Base-by-base conservation (phyloP, 257 asterid genomes). In the Lycium barbarum region DNA sequence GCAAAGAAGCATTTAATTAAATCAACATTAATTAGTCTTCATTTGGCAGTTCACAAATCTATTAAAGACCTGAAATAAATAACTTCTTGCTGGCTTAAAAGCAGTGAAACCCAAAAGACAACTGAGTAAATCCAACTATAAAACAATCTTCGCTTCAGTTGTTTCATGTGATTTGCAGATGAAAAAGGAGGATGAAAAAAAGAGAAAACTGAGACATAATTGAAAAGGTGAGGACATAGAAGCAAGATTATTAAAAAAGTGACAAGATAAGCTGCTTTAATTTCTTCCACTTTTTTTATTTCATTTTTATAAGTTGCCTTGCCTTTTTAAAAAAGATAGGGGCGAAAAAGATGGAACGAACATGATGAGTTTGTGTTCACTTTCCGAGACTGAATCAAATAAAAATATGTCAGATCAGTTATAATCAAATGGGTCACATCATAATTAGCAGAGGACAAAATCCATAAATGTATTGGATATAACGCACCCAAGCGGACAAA, bases 401-500 rank as follows among this genome's bases (percentile, higher is more conserved):
- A n/a, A 40, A 0, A 81, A 80, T 36, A 80, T 81, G 74, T 61
- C 43, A 61, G 22, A 81, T 81, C 40, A 81, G 84, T 33, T 65
- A 43, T 17, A 61, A 81, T 49, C 11, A 66, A 82, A 66, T 12
- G 66, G 66, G 36, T 82, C 79, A 81, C 57, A 36, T 66, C 84
- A 47, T 22, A 47, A 63, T 49, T 49, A 22, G 79, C 58, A 62
- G 14, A 66, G 79, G 51, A 63, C 51, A 26, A 82, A 65, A 45
- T 82, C 79, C 53, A 47, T 26, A 66, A 82, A 55, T 53, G 49
- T 33, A 15, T 65, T 82, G 85, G 78, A 35, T 66, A 43, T 4
- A 43, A 12, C 61, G 85, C 72, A 82, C 74, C 49, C 80, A 17
- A 66, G 2, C 66, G 5, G 35, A 83, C 67, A 83, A 83, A 83